These are phyloP conservation scores for Tetradesmus lagerheimii DNA, from an alignment of 139 green algal genomes.

Conservation along the genomic window DNA sequence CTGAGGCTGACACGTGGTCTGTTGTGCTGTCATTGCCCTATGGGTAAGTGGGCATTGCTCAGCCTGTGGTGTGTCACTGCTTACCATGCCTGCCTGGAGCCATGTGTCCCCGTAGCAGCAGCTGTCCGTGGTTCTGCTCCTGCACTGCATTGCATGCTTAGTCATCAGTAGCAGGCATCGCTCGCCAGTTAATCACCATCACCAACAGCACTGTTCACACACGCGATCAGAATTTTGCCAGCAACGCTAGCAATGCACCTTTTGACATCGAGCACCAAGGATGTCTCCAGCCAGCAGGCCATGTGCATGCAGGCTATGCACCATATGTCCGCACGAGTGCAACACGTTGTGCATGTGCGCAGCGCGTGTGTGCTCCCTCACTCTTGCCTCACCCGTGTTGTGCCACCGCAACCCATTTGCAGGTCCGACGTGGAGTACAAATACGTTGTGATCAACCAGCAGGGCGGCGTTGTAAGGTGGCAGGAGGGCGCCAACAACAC, in stretches of 20 bases:
- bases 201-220: too few relatives aligned
- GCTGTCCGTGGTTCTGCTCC: neutral
- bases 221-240: too few relatives aligned
- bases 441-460: constrained; percentile 4
- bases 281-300: too few relatives aligned
- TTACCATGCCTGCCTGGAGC: neutral
- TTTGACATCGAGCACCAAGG: too few relatives aligned
- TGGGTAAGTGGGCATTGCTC: constrained; percentile 2
- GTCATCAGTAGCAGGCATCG: neutral
- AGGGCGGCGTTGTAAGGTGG: neutral
- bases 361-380: too few relatives aligned
- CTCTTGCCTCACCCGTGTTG: neutral
- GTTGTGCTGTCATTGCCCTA: constrained; percentile 10
- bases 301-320: too few relatives aligned
- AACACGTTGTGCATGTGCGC: too few relatives aligned
- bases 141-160: neutral
- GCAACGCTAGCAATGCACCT: too few relatives aligned
- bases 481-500: constrained; percentile 38
- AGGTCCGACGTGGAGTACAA: constrained; percentile 47
- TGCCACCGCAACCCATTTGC: neutral
- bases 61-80: neutral
- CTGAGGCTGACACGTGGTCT: constrained; percentile 31
- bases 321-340: too few relatives aligned
- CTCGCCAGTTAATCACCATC: too few relatives aligned
- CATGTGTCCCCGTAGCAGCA: neutral